Evolutionary conservation across 116 monocot species (phyloP), one percentile per base, ranked within the genome.

Genomic region (Iris pallida): DNA sequence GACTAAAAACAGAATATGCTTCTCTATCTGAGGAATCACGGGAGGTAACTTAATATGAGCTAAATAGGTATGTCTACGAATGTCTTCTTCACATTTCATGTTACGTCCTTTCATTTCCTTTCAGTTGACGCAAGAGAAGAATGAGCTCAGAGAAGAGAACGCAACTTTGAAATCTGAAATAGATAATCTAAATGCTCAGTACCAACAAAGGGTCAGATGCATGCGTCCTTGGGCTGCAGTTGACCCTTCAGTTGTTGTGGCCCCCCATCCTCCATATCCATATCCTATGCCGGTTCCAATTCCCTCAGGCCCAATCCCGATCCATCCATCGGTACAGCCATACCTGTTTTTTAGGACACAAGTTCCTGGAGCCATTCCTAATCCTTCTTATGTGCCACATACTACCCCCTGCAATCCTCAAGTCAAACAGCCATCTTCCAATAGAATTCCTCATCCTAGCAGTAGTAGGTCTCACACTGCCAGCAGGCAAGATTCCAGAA

Each of bases 71-170:
- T n/a, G n/a, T n/a, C n/a, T n/a, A n/a, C n/a, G n/a, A n/a, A n/a
- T n/a, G n/a, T n/a, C n/a, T n/a, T n/a, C n/a, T n/a, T n/a, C n/a
- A n/a, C n/a, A n/a, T n/a, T n/a, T n/a, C n/a, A n/a, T n/a, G n/a
- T n/a, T n/a, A n/a, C 6, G 17, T 4, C 41, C 66, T 45, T 56
- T 18, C 55, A 79, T 66, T 42, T 78, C 7, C 57, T 70, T 43
- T 14, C 56, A 99, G 98, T 82, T 99, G 82, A 85, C 82, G 11
- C 90, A 86, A 73, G 98, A 99, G 78, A 99, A 99, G 77, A 93
- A 93, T 75, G 98, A 99, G 75, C 86, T 99, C 9, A 90, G 82
- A 82, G 98, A 93, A 72, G 98, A 99, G 69, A 99, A 99, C 71
- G 64, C 74, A 44, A 48, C 80, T 40, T 45, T 99, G 65, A 99